Evolutionary conservation across 495 filamentous ascomycete species (phyloP), one percentile per base, ranked within the genome.

Genomic region (Neurospora tetrasperma): DNA sequence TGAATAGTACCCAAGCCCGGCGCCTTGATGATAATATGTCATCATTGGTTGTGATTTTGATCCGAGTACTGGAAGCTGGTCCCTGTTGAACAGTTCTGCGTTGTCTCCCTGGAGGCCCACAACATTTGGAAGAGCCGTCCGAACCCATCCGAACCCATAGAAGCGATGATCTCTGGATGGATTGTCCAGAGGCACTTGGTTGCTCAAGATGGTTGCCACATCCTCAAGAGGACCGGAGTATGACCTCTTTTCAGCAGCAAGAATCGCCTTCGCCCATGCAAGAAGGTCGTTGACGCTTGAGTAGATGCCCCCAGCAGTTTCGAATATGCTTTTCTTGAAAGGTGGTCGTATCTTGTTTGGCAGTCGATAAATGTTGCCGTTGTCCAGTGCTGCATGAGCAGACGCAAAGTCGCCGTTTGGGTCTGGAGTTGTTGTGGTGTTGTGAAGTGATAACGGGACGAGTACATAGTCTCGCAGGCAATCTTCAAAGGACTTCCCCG

Each of bases 11-110:
- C 80, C 79, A 8, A 74, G 38, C 6, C 72, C 42, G 69, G 62
- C 69, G 12, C 80, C 78, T 20, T 82, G 76, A 42, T 82, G 79
- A 39, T 80, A 77, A 23, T 76, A 54, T 1, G 71, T 72, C 5
- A 80, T 20, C 71, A 72, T 71, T 2, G 79, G 73, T 0, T 54
- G 66, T 2, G 41, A 69, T 11, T 69, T 69, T 10, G 69, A 54
- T 2, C 74, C 79, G 10, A 80, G 66, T 20, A 78, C 23, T 5
- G 69, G 69, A 31, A 71, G 73, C 31, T 74, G 70, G 20, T 43
- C 73, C 41, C 46, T 40, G 9, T 66, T 75, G 38, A 46, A 46
- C 27, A 77, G 42, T 8, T 12, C n/a, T 7, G 70, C 42, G 35
- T 78, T 79, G 68, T 73, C 73, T 16, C 78, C 78, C 10, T 59